Conservation (phyloP, 2,329 filamentous ascomycete genomes). For the Microcyclosporella mali region DNA sequence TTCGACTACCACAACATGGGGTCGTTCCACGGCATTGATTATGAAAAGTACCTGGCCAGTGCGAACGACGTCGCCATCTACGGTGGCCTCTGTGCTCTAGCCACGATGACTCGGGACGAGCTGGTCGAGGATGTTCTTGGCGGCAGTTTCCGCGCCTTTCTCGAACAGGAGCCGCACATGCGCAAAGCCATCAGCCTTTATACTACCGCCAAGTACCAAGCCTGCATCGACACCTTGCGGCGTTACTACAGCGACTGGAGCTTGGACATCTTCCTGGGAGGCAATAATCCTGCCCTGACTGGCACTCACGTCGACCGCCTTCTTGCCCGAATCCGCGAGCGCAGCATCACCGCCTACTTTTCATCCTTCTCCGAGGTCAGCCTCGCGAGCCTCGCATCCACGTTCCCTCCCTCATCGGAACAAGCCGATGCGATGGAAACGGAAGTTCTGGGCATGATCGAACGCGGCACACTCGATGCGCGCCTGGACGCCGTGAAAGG, state of each 20-base stretch:
- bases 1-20: conserved; percentile 40
- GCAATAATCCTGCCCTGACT: conserved; percentile 35
- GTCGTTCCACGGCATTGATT: conserved; percentile 44
- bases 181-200: conserved; percentile 86
- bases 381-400: conserved; percentile 66
- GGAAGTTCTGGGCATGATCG: conserved; percentile 76
- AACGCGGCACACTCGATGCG: conserved; percentile 63
- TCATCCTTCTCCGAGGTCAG: conserved; percentile 84
- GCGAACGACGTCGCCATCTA: conserved; percentile 89
- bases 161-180: conserved; percentile 90
- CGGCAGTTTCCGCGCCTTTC: conserved; percentile 76
- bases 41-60: conserved; percentile 66
- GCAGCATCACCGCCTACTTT: conserved; percentile 91
- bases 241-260: conserved; percentile 77
- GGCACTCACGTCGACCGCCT: conserved; percentile 57
- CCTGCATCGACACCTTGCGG: conserved; percentile 76
- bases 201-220: conserved; percentile 81
- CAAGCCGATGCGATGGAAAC: conserved; percentile 53
- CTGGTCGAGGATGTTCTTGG: conserved; percentile 73
- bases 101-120: conserved; percentile 75
- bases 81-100: conserved; percentile 81
- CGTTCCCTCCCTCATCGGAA: conserved; percentile 53
- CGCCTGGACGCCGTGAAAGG: conserved; percentile 78
- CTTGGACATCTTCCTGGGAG: conserved; percentile 72
- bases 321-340: conserved; percentile 71